Evolutionary conservation across 768 basidiomycete genomes (phyloP), one percentile per base, ranked within the genome.

Genomic region (Macrolepiota fuliginosa): DNA sequence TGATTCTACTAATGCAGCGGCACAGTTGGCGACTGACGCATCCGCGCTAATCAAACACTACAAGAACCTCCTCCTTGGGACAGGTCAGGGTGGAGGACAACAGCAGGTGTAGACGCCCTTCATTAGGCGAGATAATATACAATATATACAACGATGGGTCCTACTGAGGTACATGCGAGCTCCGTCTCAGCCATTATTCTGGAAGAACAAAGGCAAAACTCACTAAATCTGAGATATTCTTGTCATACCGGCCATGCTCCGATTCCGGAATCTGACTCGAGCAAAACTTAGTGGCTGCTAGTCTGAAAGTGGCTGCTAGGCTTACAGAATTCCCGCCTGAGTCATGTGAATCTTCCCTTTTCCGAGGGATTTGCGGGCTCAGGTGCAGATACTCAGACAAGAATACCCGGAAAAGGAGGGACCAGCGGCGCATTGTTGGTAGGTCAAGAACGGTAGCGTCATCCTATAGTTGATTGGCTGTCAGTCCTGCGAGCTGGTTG

Each of bases 361-460:
- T 61, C 7, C 22, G 75, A 10, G 73, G 74, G 54, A 78, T 71
- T 25, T 80, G 73, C 0, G 91, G 87, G 11, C 73, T 78, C 51
- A 93, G 72, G 59, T 89, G 83, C 1, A 98, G 81, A 73, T 98
- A 99, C 75, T 98, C 97, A 1, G 90, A 81, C 67, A 94, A 83
- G 70, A 98, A 95, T 0, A 97, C 84, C 35, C 96, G 81, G 40
- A 98, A 70, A 55, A 99, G 82, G 32, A 96, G 76, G 70, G 91
- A 92, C 97, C 97, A 98, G 24, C 91, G 81, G 50, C 88, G 84
- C 82, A 98, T 84, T 0, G 94, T 96, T 7, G 90, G 83, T 49
- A 92, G 75, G 68, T 98, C 90, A 47, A 98, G 78, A 1, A 90
- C 93, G 22, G 87, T 83, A 7, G 89, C 94, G 73, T 98, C 92